Conservation (phyloP, 192 early-diverging fungal species). For the Entomortierella lignicola region DNA sequence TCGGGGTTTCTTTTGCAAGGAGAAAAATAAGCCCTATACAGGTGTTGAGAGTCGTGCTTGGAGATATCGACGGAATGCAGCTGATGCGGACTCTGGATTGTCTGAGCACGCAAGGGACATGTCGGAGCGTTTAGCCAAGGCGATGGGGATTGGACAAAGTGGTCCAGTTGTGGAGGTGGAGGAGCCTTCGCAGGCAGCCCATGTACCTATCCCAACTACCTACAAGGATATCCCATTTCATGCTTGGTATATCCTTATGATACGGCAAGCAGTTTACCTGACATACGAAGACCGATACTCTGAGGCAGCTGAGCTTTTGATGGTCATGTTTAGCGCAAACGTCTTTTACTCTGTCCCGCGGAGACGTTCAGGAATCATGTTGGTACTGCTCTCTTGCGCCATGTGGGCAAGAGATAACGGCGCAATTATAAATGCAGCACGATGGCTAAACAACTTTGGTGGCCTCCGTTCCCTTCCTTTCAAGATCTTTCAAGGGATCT, state of each 20-base stretch:
- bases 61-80: constrained; percentile 23
- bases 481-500: constrained; percentile 24
- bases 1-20: constrained; percentile 48
- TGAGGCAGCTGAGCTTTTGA: constrained; percentile 40
- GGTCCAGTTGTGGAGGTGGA: neutral
- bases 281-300: constrained; percentile 45
- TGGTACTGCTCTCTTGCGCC: constrained; percentile 42
- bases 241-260: constrained; percentile 43
- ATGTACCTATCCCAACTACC: constrained; percentile 7
- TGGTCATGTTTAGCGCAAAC: constrained; percentile 39
- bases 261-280: constrained; percentile 46
- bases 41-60: constrained; percentile 29
- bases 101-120: constrained; percentile 52
- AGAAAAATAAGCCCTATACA: constrained; percentile 41
- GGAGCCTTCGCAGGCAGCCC: neutral
- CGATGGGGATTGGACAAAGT: constrained; percentile 36
- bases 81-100: constrained; percentile 37
- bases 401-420: constrained; percentile 47
- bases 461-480: constrained; percentile 28
- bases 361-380: constrained; percentile 46
- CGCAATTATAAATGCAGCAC: constrained; percentile 21
- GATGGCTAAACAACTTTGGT: constrained; percentile 33
- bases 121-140: constrained; percentile 47
- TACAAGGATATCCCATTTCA: constrained; percentile 41
- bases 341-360: constrained; percentile 35